A percentile compares a stretch with the other conserved stretches of the same genome.
phyloP scores from a whole-genome alignment of 1,284 basidiomycete genomes.

The Peniophora sp. region DNA sequence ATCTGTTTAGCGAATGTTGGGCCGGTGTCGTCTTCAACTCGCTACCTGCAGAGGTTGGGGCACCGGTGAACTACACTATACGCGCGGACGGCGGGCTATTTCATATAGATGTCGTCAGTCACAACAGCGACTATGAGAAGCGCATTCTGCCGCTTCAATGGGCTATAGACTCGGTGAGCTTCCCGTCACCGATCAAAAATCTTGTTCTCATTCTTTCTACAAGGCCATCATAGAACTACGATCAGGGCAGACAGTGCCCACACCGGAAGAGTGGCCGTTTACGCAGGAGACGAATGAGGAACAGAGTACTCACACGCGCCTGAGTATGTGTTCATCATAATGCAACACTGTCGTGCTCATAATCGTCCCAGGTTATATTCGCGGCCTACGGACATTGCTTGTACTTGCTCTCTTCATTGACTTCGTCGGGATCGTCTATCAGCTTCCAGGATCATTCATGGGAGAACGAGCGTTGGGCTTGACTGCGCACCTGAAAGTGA shows the following conservation, averaged over 20 bases:
- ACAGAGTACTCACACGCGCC: slow-evolving; percentile 41
- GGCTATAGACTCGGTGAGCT: slow-evolving; percentile 59
- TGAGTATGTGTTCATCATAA: slow-evolving; percentile 34
- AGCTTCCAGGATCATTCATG: slow-evolving; percentile 60
- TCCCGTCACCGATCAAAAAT: slow-evolving; percentile 2
- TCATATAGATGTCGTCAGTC: slow-evolving; percentile 56
- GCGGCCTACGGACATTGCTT: slow-evolving; percentile 52
- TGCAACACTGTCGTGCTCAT: slow-evolving; percentile 7
- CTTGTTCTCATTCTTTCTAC: neutral
- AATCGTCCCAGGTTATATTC: slow-evolving; percentile 41
- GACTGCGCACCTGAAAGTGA: slow-evolving; percentile 63
- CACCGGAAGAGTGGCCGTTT: slow-evolving; percentile 66
- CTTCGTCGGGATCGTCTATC: slow-evolving; percentile 64
- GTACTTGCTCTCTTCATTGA: slow-evolving; percentile 63
- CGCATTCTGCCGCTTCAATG: slow-evolving; percentile 69
- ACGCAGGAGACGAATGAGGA: slow-evolving; percentile 59
- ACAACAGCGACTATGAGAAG: slow-evolving; percentile 63
- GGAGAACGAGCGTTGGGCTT: slow-evolving; percentile 52
- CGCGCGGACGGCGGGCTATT: slow-evolving; percentile 57
- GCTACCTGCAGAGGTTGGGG: slow-evolving; percentile 34
- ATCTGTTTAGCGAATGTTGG: slow-evolving; percentile 61
- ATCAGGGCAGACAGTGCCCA: slow-evolving; percentile 41
- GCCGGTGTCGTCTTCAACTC: slow-evolving; percentile 61
- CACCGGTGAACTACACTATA: slow-evolving; percentile 62
- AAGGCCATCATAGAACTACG: slow-evolving; percentile 63